Conservation (phyloP, 2,329 filamentous ascomycete species). For the Trichothecium sympodiale region DNA sequence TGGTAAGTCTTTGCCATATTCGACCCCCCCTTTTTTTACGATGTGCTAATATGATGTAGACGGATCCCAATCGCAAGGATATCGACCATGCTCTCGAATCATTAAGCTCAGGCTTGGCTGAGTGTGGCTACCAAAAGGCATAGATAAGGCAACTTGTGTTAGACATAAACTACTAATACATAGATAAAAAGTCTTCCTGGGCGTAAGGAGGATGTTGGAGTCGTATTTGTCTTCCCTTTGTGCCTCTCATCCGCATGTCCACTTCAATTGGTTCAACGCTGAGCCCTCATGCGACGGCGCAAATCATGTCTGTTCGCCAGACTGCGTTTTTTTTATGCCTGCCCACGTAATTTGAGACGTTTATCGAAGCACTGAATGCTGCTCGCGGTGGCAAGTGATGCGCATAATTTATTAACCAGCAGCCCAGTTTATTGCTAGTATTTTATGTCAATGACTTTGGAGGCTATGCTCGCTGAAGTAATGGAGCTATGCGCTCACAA, state of each 20-base stretch:
- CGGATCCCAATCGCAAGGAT: slow-evolving; percentile 67
- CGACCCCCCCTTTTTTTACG: not conserved
- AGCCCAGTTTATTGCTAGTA: too few species aligned
- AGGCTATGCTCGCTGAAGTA: too few species aligned
- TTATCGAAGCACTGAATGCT: too few species aligned
- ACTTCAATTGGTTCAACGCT: not conserved
- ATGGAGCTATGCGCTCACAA: too few species aligned
- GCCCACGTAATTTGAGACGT: too few species aligned
- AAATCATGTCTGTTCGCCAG: too few species aligned
- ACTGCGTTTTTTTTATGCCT: too few species aligned
- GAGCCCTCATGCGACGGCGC: too few species aligned
- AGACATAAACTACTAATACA: too few species aligned
- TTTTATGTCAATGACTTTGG: too few species aligned
- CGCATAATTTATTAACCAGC: too few species aligned
- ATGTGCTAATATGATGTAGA: slow-evolving; percentile 25
- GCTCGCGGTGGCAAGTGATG: not conserved
- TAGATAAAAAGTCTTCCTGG: not conserved
- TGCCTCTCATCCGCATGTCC: not conserved
- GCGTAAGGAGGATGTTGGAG: too few species aligned
- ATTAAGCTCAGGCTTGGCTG: slow-evolving; percentile 61
- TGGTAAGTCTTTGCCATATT: not conserved
- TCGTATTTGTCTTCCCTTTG: not conserved
- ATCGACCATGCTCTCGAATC: slow-evolving; percentile 76
- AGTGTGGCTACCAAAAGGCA: slow-evolving; percentile 54
- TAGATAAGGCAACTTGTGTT: slow-evolving; percentile 4